Evolutionary conservation across 2,329 filamentous ascomycete genomes (phyloP), one percentile per base, ranked within the genome.

Genomic region (Sporothrix dimorphospora): DNA sequence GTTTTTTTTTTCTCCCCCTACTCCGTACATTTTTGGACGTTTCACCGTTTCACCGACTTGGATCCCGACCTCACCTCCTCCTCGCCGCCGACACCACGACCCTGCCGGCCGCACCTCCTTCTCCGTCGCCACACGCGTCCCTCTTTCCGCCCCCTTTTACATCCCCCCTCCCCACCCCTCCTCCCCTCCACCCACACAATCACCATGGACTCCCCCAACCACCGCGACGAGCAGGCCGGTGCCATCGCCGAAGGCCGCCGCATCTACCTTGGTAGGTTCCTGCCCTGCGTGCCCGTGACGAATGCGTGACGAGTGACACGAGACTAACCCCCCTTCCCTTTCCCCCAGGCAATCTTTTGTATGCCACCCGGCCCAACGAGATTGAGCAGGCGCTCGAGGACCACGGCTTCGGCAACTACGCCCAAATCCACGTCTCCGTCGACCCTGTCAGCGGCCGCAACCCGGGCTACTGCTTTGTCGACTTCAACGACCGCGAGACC

Each of bases 391-490:
- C 82, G 34, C 77, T 84, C 19, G 73, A 71, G 42, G 76, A 77
- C 24, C 74, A 77, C 59, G 80, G 79, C 34, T 82, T 85, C 19
- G 78, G 74, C 3, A 75, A 79, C 16, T 81, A 81, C 72, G 84
- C 86, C 75, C 86, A 87, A 63, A 87, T 93, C 75, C 89, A 91
- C 78, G 90, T 93, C 76, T 90, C 89, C 0, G 85, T 91, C 70
- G 90, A 93, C 76, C 87, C 89, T 1, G 88, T 91, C 79, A 91
- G 87, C 40, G 88, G 86, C 53, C 85, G 90, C 59, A 93, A 93
- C 78, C 90, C 90, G 0, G 91, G 89, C 49, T 93, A 92, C 81
- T 93, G 91, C 81, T 93, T 94, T 76, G 87, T 93, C 61, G 91
- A 93, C 77, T 87, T 93, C 72, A 79, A 80, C 61, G 85, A 83